phyloP scores from a whole-genome alignment of 495 filamentous ascomycete genomes.

The Hypoxylon cercidicola region DNA sequence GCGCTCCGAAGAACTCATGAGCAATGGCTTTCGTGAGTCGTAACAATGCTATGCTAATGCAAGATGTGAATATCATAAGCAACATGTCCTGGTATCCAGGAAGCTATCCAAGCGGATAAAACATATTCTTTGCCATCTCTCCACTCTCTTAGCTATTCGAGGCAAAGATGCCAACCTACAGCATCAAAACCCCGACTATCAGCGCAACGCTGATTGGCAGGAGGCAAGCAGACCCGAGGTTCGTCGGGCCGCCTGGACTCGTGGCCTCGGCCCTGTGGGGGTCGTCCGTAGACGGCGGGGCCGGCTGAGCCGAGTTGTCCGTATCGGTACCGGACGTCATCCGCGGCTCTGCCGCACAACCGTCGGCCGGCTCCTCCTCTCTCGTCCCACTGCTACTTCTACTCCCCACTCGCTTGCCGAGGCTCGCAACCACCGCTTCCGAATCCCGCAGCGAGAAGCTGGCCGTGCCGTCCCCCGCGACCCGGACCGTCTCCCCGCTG shows the following conservation, averaged over 20 bases:
- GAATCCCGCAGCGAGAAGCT: constrained; percentile 41
- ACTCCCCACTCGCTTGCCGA: constrained; percentile 23
- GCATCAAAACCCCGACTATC: background rate
- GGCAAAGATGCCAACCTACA: background rate
- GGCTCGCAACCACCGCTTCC: constrained; percentile 25
- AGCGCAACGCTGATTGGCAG: background rate
- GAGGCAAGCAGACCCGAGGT: background rate
- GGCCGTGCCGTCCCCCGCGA: constrained; percentile 34
- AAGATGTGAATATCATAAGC: background rate
- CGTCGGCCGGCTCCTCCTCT: no score
- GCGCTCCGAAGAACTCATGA: background rate
- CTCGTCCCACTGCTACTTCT: background rate
- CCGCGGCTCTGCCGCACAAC: background rate
- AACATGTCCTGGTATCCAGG: background rate
- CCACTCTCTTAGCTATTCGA: background rate
- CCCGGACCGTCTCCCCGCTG: constrained; percentile 20
- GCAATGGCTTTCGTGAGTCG: background rate
- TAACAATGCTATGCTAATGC: background rate
- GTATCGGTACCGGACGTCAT: no score
- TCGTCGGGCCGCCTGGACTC: background rate
- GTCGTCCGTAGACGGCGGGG: background rate
- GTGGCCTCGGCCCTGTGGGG: background rate
- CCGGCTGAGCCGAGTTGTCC: background rate
- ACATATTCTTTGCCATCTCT: no score
- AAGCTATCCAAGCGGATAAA: no score